These are phyloP conservation scores for Neonectria sp. DNA, from an alignment of 2,329 filamentous ascomycete genomes.

Conservation along the genomic window DNA sequence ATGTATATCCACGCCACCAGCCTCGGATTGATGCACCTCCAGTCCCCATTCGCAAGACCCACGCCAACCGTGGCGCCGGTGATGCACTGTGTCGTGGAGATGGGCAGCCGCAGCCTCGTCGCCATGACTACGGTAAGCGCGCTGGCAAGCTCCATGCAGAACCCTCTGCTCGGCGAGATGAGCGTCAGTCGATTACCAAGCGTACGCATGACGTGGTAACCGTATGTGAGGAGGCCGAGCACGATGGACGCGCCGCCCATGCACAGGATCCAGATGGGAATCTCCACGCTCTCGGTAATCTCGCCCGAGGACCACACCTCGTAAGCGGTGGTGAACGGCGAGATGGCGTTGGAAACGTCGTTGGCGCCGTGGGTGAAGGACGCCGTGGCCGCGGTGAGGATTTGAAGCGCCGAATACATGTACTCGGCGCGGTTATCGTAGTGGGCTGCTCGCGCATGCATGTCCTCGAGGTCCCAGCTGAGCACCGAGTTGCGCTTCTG, in stretches of 20 bases:
- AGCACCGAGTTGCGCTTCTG: constrained; percentile 65
- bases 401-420: constrained; percentile 64
- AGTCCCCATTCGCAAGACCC: constrained; percentile 65
- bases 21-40: constrained; percentile 64
- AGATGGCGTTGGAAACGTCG: constrained; percentile 68
- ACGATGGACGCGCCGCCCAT: constrained; percentile 65
- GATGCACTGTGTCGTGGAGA: constrained; percentile 69
- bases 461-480: constrained; percentile 62
- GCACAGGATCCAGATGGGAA: constrained; percentile 66
- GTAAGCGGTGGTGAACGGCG: constrained; percentile 68
- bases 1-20: constrained; percentile 63
- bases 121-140: constrained; percentile 69
- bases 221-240: constrained; percentile 73
- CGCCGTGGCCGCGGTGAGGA: constrained; percentile 67
- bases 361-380: constrained; percentile 72
- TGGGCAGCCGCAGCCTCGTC: constrained; percentile 64
- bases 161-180: constrained; percentile 68
- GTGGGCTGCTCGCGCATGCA: constrained; percentile 64
- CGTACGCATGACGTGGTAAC: constrained; percentile 74
- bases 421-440: constrained; percentile 69
- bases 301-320: constrained; percentile 62
- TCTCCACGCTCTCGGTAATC: constrained; percentile 53
- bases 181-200: constrained; percentile 70
- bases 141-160: constrained; percentile 66
- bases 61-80: constrained; percentile 67